Base-by-base conservation (phyloP, 371 early-diverging fungal species). In the Mortierella sp. region DNA sequence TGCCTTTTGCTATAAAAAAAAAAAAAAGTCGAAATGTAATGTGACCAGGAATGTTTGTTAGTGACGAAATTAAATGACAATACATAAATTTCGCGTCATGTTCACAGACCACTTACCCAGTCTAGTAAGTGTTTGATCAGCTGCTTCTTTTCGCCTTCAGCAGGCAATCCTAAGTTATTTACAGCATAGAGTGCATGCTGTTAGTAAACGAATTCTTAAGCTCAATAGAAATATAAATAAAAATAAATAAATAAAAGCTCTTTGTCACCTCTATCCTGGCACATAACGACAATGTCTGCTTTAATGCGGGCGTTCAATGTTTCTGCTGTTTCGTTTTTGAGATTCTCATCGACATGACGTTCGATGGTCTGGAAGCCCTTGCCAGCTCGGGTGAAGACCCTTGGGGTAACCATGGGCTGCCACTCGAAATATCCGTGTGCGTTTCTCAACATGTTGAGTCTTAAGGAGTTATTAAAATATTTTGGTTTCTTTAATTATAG, bases 231-330 rank as follows among this genome's bases (percentile, higher is more conserved):
- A 12, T n/a, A 40, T 3, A 62, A 40, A 32, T 43, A 22, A 32
- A 18, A 62, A 62, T 43, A 24, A 47, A n/a, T n/a, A 18, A 62
- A 37, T 37, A 40, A n/a, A 22, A n/a, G 0, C 5, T 32, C 43
- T 18, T 11, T 20, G 20, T 28, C 12, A 90, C 91, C 90, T 86
- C 93, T 78, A 61, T 93, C 93, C 67, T 91, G 93, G 77, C 94
- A 94, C 60, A 90, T 85, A 16, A 88, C 89, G 40, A 94, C 90
- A 22, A 94, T 78, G 74, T 94, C 93, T 3, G 92, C 94, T 66
- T 90, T 85, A 62, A 89, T 84, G 73, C 89, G 84, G 49, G 85
- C 84, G 71, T 90, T 86, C 5, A 93, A 83, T 2, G 78, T 70
- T 40, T n/a, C 58, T 73, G 81, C 76, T 49, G 84, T 87, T 64